Conservation (phyloP, 257 asterid genomes). For the Craterostigma plantagineum region DNA sequence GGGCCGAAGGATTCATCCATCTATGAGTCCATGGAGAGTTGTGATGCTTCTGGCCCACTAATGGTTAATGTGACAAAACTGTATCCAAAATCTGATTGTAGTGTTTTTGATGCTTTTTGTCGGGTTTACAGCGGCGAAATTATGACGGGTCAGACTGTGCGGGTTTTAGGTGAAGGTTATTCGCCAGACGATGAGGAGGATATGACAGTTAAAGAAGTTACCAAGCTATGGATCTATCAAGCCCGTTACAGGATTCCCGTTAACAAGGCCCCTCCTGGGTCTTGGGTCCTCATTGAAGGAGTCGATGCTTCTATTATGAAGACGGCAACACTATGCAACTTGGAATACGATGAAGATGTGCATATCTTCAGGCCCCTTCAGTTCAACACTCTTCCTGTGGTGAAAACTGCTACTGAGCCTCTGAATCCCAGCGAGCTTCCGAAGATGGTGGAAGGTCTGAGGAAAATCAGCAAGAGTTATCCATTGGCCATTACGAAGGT, state of each 20-base stretch:
- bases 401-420: slow-evolving; percentile 97
- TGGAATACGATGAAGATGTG: slow-evolving; percentile 69
- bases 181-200: slow-evolving; percentile 98
- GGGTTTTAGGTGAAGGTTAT: slow-evolving; percentile 94
- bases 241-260: slow-evolving; percentile 95
- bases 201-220: slow-evolving; percentile 89
- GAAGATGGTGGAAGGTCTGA: slow-evolving; percentile 96
- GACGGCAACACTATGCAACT: slow-evolving; percentile 87
- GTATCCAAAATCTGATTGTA: slow-evolving; percentile 89
- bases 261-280: slow-evolving; percentile 91
- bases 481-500: slow-evolving; percentile 95
- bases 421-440: slow-evolving; percentile 95
- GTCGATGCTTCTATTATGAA: slow-evolving; percentile 99
- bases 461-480: slow-evolving; percentile 96
- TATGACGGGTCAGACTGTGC: slow-evolving; percentile 78
- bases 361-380: slow-evolving; percentile 85
- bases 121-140: slow-evolving; percentile 93
- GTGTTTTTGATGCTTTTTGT: slow-evolving; percentile 93
- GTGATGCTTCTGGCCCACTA: slow-evolving; percentile 81
- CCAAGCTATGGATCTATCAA: slow-evolving; percentile 94
- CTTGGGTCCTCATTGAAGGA: slow-evolving; percentile 99
- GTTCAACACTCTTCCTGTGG: slow-evolving; percentile 92
- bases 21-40: slow-evolving; percentile 62
- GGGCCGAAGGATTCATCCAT: slow-evolving; percentile 68
- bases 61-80: slow-evolving; percentile 88